Evolutionary conservation across 2,329 filamentous ascomycete genomes (phyloP).

Genomic region (Chrysosporium keratinophilum): DNA sequence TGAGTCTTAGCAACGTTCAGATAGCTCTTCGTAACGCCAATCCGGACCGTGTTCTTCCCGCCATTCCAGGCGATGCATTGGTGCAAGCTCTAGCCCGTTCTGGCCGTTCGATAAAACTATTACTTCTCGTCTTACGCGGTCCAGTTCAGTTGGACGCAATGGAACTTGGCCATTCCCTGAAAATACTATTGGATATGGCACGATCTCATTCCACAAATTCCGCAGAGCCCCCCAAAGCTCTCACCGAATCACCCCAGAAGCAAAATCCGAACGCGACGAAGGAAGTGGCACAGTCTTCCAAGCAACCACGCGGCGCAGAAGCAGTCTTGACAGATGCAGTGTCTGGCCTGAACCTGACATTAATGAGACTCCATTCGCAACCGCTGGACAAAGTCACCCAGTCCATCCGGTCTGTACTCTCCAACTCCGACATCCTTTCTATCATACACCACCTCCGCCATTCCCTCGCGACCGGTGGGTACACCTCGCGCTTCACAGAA

Average conservation of each 20-base stretch:
- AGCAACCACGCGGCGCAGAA: constrained; percentile 3
- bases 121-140: constrained; percentile 30
- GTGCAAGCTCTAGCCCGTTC: constrained; percentile 31
- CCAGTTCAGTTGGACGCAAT: constrained; percentile 28
- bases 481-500: constrained; percentile 36
- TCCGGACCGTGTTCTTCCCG: constrained; percentile 28
- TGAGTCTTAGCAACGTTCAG: constrained; percentile 33
- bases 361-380: constrained; percentile 30
- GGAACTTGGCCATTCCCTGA: constrained; percentile 34
- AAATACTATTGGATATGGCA: constrained; percentile 32
- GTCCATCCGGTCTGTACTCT: constrained; percentile 31
- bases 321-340: constrained; percentile 29
- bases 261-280: constrained; percentile 11
- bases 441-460: constrained; percentile 36
- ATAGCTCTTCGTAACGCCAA: constrained; percentile 29
- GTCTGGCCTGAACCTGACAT: constrained; percentile 29
- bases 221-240: constrained; percentile 26
- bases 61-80: constrained; percentile 32
- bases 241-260: constrained; percentile 23
- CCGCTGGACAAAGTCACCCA: constrained; percentile 24
- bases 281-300: constrained; percentile 14
- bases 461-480: constrained; percentile 34
- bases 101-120: constrained; percentile 31
- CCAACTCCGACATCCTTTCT: constrained; percentile 31
- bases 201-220: constrained; percentile 26